Evolutionary conservation across 176 grass and related monocot genomes (phyloP).

Genomic region (Bothriochloa decipiens): DNA sequence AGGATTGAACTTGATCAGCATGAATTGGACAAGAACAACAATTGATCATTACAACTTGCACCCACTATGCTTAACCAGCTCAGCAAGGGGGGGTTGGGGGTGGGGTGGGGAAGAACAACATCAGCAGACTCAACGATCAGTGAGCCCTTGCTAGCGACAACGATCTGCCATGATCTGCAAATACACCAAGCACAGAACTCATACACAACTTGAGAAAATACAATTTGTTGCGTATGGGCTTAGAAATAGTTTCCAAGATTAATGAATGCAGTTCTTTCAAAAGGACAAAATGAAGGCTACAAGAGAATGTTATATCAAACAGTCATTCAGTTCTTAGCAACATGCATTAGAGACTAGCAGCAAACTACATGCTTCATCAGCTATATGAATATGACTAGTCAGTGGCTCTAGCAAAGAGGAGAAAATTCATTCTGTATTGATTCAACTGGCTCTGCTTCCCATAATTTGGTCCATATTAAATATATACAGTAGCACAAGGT

Average conservation of each 20-base stretch:
- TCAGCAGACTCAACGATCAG: not conserved
- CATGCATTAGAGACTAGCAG: not conserved
- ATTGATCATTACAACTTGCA: not conserved
- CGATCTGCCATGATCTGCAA: not conserved
- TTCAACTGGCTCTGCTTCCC: no score
- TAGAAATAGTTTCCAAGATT: not conserved
- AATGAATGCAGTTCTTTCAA: not conserved
- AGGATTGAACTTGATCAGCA: not conserved
- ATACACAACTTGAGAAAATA: not conserved
- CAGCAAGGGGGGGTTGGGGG: not conserved
- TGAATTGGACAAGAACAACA: not conserved
- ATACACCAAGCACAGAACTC: not conserved
- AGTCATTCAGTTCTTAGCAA: not conserved
- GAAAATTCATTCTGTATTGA: no score
- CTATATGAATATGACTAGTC: no score
- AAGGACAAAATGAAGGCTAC: not conserved
- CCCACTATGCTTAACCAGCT: not conserved
- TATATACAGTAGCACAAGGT: no score
- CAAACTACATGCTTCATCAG: not conserved
- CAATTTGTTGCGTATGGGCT: not conserved
- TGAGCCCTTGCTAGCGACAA: not conserved
- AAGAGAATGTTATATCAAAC: not conserved
- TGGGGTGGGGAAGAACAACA: not conserved
- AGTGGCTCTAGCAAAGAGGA: not conserved
- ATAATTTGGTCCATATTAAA: no score